Evolutionary conservation across 208 protist species (phyloP), one percentile per base, ranked within the genome.

Genomic region (Trypanosoma boissoni): DNA sequence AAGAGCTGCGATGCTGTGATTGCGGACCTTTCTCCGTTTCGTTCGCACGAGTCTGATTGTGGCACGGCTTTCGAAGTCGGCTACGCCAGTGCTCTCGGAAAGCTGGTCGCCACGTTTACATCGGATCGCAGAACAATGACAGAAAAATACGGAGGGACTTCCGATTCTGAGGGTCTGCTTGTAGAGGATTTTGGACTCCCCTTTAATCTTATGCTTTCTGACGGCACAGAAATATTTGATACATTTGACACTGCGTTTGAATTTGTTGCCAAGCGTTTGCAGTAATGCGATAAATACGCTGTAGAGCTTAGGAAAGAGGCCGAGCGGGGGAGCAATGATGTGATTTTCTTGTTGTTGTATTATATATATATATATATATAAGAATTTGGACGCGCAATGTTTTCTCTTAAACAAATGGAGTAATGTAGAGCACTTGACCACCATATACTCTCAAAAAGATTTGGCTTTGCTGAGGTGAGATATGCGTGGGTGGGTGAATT

Each of bases 31-130:
- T 92, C 86, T 2, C 86, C 86, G 1, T 92, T 92, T 42, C 82
- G 82, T 29, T 88, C 81, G 0, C 62, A 81, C 18, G 86, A 92
- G 52, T 77, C 86, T 2, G 86, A 92, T 49, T 78, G 72, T 34
- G 86, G 86, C 39, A 92, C 86, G 0, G 76, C 86, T 12, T 92
- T 92, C 43, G 81, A 92, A 58, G 74, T 92, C n/a, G 86, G 86
- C 63, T 92, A 90, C 58, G 86, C 74, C 1, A 72, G 72, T 1
- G 86, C 86, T 0, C 66, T 84, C n/a, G 76, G 73, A 0, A 92
- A 92, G 63, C 54, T 62, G 24, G 52, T 92, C 14, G 20, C 89
- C 10, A 78, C 73, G 8, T 92, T 84, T 55, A 76, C 86, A 0
- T 64, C 68, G 0, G 86, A 92, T 52, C 42, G 41, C 2, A 69